A percentile compares a stretch with the other conserved stretches of the same genome.
Conservation (phyloP, 2,329 filamentous ascomycete genomes). For the Sporothrix variecibatus region DNA sequence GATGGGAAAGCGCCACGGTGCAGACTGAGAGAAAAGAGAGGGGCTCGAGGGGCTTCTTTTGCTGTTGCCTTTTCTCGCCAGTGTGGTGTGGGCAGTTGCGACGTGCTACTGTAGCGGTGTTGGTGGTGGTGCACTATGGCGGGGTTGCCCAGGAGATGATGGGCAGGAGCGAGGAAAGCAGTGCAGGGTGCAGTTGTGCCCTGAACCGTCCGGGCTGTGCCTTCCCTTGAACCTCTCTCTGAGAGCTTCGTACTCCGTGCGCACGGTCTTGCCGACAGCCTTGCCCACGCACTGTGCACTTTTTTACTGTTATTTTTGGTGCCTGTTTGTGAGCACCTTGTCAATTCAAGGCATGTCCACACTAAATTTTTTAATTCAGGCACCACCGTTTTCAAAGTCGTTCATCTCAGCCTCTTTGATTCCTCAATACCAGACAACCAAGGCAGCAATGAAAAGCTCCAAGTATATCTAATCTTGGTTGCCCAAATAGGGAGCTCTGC, state of each 20-base stretch:
- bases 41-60: background rate
- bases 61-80: background rate
- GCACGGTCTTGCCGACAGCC: background rate
- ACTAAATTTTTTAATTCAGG: background rate
- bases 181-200: background rate
- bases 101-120: background rate
- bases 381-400: background rate
- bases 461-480: background rate
- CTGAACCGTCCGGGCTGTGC: background rate
- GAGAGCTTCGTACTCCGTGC: background rate
- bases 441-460: conserved; percentile 2
- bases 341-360: background rate
- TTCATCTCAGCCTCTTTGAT: background rate
- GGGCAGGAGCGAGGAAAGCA: background rate
- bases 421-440: background rate
- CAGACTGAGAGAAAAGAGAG: background rate
- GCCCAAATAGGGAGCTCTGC: background rate
- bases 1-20: background rate
- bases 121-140: conserved; percentile 10
- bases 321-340: background rate
- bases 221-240: background rate
- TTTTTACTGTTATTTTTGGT: background rate
- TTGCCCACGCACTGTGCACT: conserved; percentile 16
- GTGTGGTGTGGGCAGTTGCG: background rate
- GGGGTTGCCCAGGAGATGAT: conserved; percentile 30